A percentile compares a stretch with the other conserved stretches of the same genome.
phyloP scores from a whole-genome alignment of 495 filamentous ascomycete species.

The Xylaria sp. region DNA sequence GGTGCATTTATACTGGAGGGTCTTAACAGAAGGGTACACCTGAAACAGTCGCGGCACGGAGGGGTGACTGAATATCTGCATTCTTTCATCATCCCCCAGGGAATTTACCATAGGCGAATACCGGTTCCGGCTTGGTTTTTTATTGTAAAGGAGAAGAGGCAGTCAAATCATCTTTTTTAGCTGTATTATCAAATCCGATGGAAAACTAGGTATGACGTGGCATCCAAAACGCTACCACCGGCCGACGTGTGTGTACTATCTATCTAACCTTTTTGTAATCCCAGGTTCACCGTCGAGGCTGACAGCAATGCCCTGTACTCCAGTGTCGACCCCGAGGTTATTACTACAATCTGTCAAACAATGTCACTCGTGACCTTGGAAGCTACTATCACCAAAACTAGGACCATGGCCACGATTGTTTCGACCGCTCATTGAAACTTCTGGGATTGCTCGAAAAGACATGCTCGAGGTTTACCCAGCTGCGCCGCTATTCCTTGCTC shows the following conservation, averaged over 20 bases:
- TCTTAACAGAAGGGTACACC: too few relatives aligned
- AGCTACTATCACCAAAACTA: neutral
- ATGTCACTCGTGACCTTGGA: neutral
- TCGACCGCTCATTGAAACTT: neutral
- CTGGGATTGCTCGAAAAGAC: neutral
- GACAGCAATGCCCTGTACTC: neutral
- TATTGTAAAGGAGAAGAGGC: neutral
- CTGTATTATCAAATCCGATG: neutral
- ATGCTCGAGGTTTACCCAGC: neutral
- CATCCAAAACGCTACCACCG: neutral
- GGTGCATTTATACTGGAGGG: too few relatives aligned
- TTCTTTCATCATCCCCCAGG: neutral
- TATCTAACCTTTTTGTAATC: neutral
- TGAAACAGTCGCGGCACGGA: conserved; percentile 12
- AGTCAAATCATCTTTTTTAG: neutral
- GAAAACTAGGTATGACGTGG: neutral
- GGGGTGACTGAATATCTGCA: neutral
- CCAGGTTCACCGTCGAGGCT: neutral
- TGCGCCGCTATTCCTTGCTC: neutral
- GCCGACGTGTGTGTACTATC: too few relatives aligned
- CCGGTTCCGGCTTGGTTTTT: neutral
- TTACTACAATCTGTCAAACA: neutral
- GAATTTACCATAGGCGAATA: neutral
- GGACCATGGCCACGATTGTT: neutral
- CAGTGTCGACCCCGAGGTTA: conserved; percentile 1